Conservation (phyloP, 495 filamentous ascomycete species). For the Xylaria grammica region DNA sequence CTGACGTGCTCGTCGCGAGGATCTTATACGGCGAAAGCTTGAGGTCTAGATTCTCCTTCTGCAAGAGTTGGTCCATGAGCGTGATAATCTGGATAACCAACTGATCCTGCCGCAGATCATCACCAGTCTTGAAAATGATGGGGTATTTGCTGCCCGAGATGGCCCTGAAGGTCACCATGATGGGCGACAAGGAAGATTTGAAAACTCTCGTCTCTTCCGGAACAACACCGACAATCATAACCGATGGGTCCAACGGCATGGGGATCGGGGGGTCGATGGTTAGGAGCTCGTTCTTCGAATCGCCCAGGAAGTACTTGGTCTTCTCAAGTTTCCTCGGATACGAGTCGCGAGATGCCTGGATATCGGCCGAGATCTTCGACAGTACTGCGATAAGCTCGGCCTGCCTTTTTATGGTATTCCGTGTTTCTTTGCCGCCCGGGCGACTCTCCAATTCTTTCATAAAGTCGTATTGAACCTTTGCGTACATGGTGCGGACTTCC, state of each 20-base stretch:
- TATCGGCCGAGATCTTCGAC: slow-evolving; percentile 87
- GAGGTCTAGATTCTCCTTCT: slow-evolving; percentile 95
- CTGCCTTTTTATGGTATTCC: slow-evolving; percentile 80
- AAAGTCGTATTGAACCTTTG: slow-evolving; percentile 92
- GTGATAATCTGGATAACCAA: slow-evolving; percentile 98
- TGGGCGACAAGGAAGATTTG: slow-evolving; percentile 89
- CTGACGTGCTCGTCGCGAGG: slow-evolving; percentile 86
- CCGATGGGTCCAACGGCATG: slow-evolving; percentile 83
- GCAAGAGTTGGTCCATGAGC: slow-evolving; percentile 94
- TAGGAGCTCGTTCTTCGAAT: slow-evolving; percentile 86
- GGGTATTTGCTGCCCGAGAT: slow-evolving; percentile 77
- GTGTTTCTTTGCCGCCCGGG: slow-evolving; percentile 67
- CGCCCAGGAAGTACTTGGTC: slow-evolving; percentile 79
- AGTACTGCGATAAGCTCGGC: slow-evolving; percentile 88
- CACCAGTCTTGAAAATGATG: slow-evolving; percentile 95
- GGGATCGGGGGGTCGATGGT: slow-evolving; percentile 85
- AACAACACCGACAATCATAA: slow-evolving; percentile 76
- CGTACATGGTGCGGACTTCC: slow-evolving; percentile 81
- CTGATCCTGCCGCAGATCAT: slow-evolving; percentile 96
- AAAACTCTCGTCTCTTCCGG: slow-evolving; percentile 91
- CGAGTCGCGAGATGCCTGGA: slow-evolving; percentile 79
- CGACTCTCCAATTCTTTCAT: slow-evolving; percentile 77
- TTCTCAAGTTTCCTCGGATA: slow-evolving; percentile 79
- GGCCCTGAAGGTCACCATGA: slow-evolving; percentile 90
- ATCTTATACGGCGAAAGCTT: slow-evolving; percentile 96